These are phyloP conservation scores for Wallacemonas sp. DNA, from an alignment of 208 protist species.

Conservation along the genomic window DNA sequence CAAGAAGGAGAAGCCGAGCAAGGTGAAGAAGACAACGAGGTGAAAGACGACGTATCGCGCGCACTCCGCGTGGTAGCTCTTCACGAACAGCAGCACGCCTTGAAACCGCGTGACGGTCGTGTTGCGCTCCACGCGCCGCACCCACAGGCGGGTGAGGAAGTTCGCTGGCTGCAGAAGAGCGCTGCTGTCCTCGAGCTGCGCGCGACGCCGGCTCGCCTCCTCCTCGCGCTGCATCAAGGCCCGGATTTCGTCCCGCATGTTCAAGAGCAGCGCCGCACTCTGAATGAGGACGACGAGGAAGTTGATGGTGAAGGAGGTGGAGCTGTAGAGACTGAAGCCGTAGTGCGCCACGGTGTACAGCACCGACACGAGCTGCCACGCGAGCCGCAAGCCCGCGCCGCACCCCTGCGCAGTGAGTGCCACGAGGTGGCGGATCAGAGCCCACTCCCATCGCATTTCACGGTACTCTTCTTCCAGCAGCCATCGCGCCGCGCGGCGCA, in stretches of 20 bases:
- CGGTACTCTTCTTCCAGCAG: slow-evolving; percentile 24
- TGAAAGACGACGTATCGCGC: slow-evolving; percentile 63
- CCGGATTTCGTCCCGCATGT: slow-evolving; percentile 67
- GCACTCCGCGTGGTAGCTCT: slow-evolving; percentile 42
- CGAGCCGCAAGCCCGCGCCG: background rate
- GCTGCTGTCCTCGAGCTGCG: background rate
- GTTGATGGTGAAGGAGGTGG: slow-evolving; percentile 68
- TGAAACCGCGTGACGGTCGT: slow-evolving; percentile 25
- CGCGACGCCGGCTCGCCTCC: slow-evolving; percentile 12
- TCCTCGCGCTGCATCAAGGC: slow-evolving; percentile 31
- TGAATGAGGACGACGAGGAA: slow-evolving; percentile 60
- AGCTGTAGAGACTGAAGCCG: slow-evolving; percentile 38
- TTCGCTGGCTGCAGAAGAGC: background rate
- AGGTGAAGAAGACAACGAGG: slow-evolving; percentile 31
- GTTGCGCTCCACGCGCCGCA: slow-evolving; percentile 21
- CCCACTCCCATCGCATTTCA: slow-evolving; percentile 36
- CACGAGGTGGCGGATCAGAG: slow-evolving; percentile 10
- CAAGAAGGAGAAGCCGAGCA: slow-evolving; percentile 73
- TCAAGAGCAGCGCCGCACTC: slow-evolving; percentile 57
- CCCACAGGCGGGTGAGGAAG: slow-evolving; percentile 5
- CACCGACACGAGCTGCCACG: background rate
- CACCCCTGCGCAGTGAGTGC: background rate
- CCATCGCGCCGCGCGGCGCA: background rate
- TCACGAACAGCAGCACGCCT: slow-evolving; percentile 48
- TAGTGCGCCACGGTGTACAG: background rate